Percentiles rank a stretch among this genome's conserved stretches.
Conservation (phyloP, 1,284 basidiomycete species). For the Phaffia rhodozyma region DNA sequence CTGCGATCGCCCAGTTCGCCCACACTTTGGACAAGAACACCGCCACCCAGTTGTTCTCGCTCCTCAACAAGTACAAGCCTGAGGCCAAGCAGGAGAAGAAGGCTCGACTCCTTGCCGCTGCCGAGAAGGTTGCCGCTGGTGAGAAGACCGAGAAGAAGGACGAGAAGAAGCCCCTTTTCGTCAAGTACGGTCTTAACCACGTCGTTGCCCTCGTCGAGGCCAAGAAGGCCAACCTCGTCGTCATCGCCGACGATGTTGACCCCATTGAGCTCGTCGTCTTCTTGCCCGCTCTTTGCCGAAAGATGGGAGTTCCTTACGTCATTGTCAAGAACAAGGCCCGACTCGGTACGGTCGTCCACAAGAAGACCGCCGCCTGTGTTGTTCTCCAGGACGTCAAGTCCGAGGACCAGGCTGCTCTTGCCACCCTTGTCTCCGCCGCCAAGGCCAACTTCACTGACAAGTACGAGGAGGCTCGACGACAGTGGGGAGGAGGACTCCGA, state of each 20-base stretch:
- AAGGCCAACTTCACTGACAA: slow-evolving; percentile 99
- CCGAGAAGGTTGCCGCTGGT: slow-evolving; percentile 48
- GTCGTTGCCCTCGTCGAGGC: slow-evolving; percentile 85
- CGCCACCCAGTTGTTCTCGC: slow-evolving; percentile 93
- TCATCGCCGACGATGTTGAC: slow-evolving; percentile 97
- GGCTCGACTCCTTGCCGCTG: slow-evolving; percentile 75
- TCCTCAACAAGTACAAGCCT: slow-evolving; percentile 76
- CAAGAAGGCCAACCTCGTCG: slow-evolving; percentile 93
- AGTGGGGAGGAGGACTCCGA: slow-evolving; percentile 94
- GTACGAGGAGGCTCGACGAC: slow-evolving; percentile 78
- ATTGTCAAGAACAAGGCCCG: slow-evolving; percentile 96
- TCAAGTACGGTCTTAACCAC: slow-evolving; percentile 97
- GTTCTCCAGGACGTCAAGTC: slow-evolving; percentile 86
- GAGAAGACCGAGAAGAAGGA: slow-evolving; percentile 42
- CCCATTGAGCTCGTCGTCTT: slow-evolving; percentile 97
- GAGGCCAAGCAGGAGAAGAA: slow-evolving; percentile 90
- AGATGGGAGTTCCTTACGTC: slow-evolving; percentile 96
- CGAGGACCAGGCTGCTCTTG: slow-evolving; percentile 88
- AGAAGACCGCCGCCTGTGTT: slow-evolving; percentile 91
- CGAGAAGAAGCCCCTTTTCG: slow-evolving; percentile 84
- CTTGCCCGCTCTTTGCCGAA: slow-evolving; percentile 94
- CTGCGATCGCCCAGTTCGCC: slow-evolving; percentile 94
- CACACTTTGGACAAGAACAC: slow-evolving; percentile 99
- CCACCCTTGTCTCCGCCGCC: slow-evolving; percentile 80
- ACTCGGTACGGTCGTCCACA: slow-evolving; percentile 91